Evolutionary conservation across 148 eudicot species (phyloP).

Genomic region (Rhododendron simsii): DNA sequence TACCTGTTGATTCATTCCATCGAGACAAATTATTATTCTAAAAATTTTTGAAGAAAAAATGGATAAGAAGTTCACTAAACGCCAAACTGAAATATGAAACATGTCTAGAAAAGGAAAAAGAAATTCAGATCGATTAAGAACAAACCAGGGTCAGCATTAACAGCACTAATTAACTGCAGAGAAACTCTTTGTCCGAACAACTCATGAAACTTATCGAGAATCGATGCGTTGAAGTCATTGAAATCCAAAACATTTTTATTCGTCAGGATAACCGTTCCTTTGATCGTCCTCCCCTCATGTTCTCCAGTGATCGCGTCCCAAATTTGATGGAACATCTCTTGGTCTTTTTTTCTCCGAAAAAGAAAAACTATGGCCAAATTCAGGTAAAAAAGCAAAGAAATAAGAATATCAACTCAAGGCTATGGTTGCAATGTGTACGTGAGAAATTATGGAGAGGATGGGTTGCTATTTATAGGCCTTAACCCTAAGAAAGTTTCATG

Average conservation of each 20-base stretch:
- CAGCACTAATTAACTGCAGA: constrained; percentile 42
- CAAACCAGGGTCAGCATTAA: constrained; percentile 32
- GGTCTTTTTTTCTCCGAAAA: too few relatives aligned
- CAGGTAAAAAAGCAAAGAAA: not conserved
- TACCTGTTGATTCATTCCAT: too few relatives aligned
- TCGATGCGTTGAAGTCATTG: constrained; percentile 27
- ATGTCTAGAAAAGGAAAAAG: not conserved
- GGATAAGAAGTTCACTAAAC: too few relatives aligned
- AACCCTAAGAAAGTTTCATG: not conserved
- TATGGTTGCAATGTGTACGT: not conserved
- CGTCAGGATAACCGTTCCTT: constrained; percentile 41
- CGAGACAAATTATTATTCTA: too few relatives aligned
- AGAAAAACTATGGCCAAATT: not conserved
- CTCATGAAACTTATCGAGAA: constrained; percentile 35
- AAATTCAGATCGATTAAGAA: not conserved
- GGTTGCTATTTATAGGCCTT: not conserved
- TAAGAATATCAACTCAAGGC: not conserved
- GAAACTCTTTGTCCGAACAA: constrained; percentile 28
- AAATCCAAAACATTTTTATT: constrained; percentile 46
- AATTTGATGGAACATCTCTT: not conserved
- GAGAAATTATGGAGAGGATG: not conserved
- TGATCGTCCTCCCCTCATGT: constrained; percentile 8
- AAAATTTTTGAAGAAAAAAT: too few relatives aligned
- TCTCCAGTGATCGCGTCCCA: not conserved
- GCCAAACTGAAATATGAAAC: too few relatives aligned